Base-by-base conservation (phyloP, 805 yeast genomes). In the Myxozyma vanderwaltii region DNA sequence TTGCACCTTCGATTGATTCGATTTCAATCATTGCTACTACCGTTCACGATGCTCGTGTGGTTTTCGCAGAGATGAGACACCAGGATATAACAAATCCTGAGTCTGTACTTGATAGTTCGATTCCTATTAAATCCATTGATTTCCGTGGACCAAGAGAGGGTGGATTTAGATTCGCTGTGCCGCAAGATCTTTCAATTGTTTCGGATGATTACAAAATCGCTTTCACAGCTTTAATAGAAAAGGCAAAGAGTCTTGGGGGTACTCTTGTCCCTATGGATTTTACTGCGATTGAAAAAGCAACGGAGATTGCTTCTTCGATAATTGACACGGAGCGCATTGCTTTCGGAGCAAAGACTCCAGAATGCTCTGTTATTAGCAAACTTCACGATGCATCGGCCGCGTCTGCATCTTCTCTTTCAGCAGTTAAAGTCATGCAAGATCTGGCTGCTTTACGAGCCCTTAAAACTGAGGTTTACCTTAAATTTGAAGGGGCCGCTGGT, bases 121-220 rank as follows among this genome's bases (percentile, higher is more conserved):
- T 61, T 43, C 65, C 65, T 3, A 59, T 61, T 43, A 61, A 59
- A 36, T 59, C 57, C 12, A 43, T 61, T 17, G 65, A 61, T 29
- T 61, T 61, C 60, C 59, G 65, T 12, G 65, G 65, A 4, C 65
- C 65, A n/a, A 50, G 33, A 36, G 55, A 43, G 6, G 65, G 65
- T 23, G 65, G 65, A 2, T 61, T 61, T 47, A 36, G 63, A 38
- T 61, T 61, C 23, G 64, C 60, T 8, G 54, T 61, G 8, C 57
- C 65, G 17, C 52, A 52, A 33, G 54, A 56, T 38, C 53, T 57
- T 12, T 45, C 56, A 4, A 27, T 26, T 13, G 19, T 56, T 12
- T 57, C 62, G 19, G 36, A 35, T 4, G 64, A 57, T 10, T 51
- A 53, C 46, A 47, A 26, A 12, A 27, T 39, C 3, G 51, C 49